Conservation (phyloP, 306 rosid species). For the Ochetophila trinervis region DNA sequence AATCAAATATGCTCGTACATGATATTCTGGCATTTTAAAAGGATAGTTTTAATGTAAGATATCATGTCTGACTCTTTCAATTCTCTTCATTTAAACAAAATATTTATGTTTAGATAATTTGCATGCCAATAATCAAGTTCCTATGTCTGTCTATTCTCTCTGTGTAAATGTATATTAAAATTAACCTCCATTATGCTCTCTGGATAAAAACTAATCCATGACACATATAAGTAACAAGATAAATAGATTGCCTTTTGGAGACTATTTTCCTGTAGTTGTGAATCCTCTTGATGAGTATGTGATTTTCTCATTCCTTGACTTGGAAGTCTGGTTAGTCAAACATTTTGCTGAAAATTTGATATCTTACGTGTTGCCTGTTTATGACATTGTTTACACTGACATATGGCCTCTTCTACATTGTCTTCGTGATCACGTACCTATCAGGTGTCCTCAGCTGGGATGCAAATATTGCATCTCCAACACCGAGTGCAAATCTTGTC, state of each 20-base stretch:
- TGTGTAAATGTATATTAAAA: too few relatives aligned
- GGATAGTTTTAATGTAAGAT: too few relatives aligned
- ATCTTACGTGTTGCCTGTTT: not conserved
- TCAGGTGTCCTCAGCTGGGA: too few relatives aligned
- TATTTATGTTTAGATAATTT: too few relatives aligned
- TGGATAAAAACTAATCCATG: constrained; percentile 19
- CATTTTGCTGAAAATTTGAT: constrained; percentile 1
- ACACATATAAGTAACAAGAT: constrained; percentile 82
- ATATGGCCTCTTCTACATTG: constrained; percentile 12
- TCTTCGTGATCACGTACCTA: constrained; percentile 24
- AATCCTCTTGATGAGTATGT: constrained; percentile 88
- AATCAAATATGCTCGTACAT: constrained; percentile 85
- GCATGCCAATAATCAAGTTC: too few relatives aligned
- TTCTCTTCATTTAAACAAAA: too few relatives aligned
- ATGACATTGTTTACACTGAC: constrained; percentile 1
- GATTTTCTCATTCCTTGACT: constrained; percentile 22
- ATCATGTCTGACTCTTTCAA: too few relatives aligned
- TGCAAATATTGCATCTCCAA: too few relatives aligned
- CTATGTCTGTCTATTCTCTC: too few relatives aligned
- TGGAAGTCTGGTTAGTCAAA: constrained; percentile 18
- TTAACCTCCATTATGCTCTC: constrained; percentile 10
- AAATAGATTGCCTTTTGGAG: constrained; percentile 80
- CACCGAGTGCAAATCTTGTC: too few relatives aligned
- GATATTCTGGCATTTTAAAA: constrained; percentile 89
- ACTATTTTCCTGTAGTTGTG: constrained; percentile 86